Evolutionary conservation across 148 eudicot species (phyloP).

Genomic region (Pouteria glomerata): DNA sequence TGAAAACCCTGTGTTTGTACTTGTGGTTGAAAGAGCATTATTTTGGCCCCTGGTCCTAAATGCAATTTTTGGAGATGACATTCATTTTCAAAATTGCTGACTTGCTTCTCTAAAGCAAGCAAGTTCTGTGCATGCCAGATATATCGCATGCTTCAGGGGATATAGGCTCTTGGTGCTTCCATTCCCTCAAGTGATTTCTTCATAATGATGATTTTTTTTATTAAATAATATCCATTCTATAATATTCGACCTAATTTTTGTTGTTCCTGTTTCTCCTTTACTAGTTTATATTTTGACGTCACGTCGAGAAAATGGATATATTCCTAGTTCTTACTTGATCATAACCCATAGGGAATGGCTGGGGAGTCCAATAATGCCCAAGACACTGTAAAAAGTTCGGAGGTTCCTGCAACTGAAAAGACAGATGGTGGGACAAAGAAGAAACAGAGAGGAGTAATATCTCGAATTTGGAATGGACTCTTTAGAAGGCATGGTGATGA

Average conservation of each 20-base stretch:
- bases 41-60: no score
- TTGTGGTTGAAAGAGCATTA: no score
- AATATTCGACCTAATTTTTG: not conserved
- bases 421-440: slow-evolving; percentile 36
- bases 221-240: not conserved
- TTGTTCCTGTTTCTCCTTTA: not conserved
- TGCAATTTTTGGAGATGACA: no score
- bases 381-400: slow-evolving; percentile 24
- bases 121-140: no score
- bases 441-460: slow-evolving; percentile 54
- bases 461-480: slow-evolving; percentile 61
- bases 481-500: slow-evolving; percentile 59
- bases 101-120: no score
- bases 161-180: not conserved
- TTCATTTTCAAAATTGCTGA: no score
- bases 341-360: slow-evolving; percentile 50
- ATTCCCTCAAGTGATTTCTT: not conserved
- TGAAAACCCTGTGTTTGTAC: no score
- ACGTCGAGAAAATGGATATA: not conserved
- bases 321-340: not conserved
- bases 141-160: no score
- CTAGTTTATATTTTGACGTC: not conserved
- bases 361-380: slow-evolving; percentile 43
- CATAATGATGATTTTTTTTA: not conserved
- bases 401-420: slow-evolving; percentile 26